Conservation (phyloP, 192 early-diverging fungal genomes). For the Coemansia sp. region DNA sequence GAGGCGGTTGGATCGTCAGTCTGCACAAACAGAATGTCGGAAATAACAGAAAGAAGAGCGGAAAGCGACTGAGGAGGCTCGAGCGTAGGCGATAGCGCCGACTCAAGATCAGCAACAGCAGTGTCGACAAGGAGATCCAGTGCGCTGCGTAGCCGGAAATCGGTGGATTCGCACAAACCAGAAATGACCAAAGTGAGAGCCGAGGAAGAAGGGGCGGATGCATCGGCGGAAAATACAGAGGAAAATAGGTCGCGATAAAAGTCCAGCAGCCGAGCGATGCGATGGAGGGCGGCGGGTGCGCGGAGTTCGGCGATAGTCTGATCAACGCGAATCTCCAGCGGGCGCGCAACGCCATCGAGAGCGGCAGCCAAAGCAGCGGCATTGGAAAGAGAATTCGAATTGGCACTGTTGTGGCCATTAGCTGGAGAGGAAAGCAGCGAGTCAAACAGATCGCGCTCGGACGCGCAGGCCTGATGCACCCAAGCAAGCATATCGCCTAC, state of each 20-base stretch:
- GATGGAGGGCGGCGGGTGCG: slow-evolving; percentile 20
- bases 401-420: too few species aligned
- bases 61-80: slow-evolving; percentile 25
- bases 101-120: slow-evolving; percentile 15
- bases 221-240: slow-evolving; percentile 2
- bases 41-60: slow-evolving; percentile 13
- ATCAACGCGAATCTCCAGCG: slow-evolving; percentile 41
- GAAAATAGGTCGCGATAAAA: slow-evolving; percentile 37
- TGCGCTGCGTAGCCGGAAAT: neutral
- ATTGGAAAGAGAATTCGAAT: neutral
- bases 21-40: slow-evolving; percentile 25
- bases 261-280: slow-evolving; percentile 24
- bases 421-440: slow-evolving; percentile 13
- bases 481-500: slow-evolving; percentile 97
- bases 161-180: slow-evolving; percentile 3
- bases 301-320: slow-evolving; percentile 26
- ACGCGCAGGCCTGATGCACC: slow-evolving; percentile 89
- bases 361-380: slow-evolving; percentile 15
- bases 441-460: slow-evolving; percentile 87
- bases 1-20: slow-evolving; percentile 12
- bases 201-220: neutral
- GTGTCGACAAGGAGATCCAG: slow-evolving; percentile 15
- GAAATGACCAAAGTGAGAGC: slow-evolving; percentile 17
- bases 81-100: slow-evolving; percentile 21
- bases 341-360: slow-evolving; percentile 32